Conservation (phyloP, 176 grass and related monocot species). For the Bonia amplexicaulis region DNA sequence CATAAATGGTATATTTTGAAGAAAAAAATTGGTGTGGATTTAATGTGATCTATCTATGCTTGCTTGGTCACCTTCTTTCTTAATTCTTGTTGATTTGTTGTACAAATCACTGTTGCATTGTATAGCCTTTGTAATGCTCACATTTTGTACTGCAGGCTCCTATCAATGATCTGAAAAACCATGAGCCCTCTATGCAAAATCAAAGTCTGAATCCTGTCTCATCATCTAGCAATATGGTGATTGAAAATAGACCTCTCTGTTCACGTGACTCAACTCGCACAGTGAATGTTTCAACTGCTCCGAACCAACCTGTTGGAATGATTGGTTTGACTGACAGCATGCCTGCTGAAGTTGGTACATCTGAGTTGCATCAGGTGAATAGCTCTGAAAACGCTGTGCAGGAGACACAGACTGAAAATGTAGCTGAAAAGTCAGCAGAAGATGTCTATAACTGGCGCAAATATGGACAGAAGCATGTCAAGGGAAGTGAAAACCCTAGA, state of each 20-base stretch:
- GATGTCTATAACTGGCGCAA: conserved; percentile 96
- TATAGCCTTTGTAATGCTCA: conserved; percentile 5
- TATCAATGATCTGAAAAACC: conserved; percentile 33
- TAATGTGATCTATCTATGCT: background rate
- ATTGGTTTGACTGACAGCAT: conserved; percentile 34
- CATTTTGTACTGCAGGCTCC: conserved; percentile 51
- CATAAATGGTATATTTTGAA: background rate
- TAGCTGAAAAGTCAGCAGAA: conserved; percentile 69
- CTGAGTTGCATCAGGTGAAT: conserved; percentile 39
- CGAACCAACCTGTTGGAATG: conserved; percentile 46
- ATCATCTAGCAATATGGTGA: conserved; percentile 43
- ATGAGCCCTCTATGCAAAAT: conserved; percentile 53
- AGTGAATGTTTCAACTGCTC: conserved; percentile 38
- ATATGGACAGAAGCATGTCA: conserved; percentile 96
- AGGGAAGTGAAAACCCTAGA: conserved; percentile 95
- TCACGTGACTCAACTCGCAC: conserved; percentile 30
- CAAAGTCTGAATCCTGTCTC: conserved; percentile 34
- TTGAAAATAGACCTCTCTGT: conserved; percentile 41
- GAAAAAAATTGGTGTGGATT: background rate
- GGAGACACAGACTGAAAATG: conserved; percentile 45
- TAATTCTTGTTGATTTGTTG: conserved; percentile 2
- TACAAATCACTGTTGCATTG: conserved; percentile 8
- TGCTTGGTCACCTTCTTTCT: background rate
- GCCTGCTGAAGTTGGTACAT: conserved; percentile 46
- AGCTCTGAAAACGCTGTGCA: conserved; percentile 47